Conservation (phyloP, 208 protist genomes). For the Trypanosoma rangeli region DNA sequence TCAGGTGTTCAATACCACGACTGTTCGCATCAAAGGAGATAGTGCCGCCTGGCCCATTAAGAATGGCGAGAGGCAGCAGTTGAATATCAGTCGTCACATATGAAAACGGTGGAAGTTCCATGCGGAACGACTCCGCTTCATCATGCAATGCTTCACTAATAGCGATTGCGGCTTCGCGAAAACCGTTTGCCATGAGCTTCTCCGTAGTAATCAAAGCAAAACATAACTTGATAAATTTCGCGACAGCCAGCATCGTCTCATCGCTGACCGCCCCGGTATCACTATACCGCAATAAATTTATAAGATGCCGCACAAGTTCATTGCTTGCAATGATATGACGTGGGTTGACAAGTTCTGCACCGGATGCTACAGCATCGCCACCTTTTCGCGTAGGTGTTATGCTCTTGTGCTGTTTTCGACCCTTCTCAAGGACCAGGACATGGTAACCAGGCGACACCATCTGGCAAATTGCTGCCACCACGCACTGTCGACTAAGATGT, state of each 20-base stretch:
- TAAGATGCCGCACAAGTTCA: conserved; percentile 38
- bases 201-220: conserved; percentile 16
- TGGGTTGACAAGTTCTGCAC: conserved; percentile 9
- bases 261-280: conserved; percentile 28
- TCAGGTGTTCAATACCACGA: conserved; percentile 74
- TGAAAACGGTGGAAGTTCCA: conserved; percentile 42
- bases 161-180: conserved; percentile 41
- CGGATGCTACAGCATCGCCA: not conserved
- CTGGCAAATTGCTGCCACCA: conserved; percentile 31
- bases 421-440: conserved; percentile 17
- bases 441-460: conserved; percentile 27
- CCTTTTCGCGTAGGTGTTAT: not conserved
- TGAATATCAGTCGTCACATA: conserved; percentile 30
- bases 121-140: conserved; percentile 45
- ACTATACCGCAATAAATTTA: conserved; percentile 55
- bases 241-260: conserved; percentile 15
- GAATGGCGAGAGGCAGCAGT: conserved; percentile 57
- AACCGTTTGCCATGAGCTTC: conserved; percentile 17
- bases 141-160: conserved; percentile 50
- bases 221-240: conserved; percentile 29
- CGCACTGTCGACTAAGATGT: conserved; percentile 33
- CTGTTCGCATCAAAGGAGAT: conserved; percentile 68
- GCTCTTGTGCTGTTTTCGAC: not conserved
- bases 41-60: conserved; percentile 49
- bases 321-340: conserved; percentile 23